Conservation (phyloP, 352 stramenopile species). For the Globisporangium lucens region DNA sequence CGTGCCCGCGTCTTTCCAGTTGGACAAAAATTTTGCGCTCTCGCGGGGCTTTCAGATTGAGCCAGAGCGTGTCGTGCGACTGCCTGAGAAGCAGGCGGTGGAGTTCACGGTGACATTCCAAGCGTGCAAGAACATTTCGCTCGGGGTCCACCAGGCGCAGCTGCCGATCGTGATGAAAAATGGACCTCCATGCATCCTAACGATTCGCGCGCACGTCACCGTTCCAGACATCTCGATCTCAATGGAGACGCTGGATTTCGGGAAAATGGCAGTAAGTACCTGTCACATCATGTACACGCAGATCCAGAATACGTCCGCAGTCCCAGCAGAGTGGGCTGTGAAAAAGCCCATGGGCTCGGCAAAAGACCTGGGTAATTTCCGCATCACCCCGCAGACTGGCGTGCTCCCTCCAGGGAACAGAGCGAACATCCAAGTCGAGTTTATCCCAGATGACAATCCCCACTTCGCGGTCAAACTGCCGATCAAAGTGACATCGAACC, state of each 20-base stretch:
- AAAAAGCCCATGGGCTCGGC: slow-evolving; percentile 87
- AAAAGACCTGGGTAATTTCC: slow-evolving; percentile 81
- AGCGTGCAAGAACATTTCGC: slow-evolving; percentile 77
- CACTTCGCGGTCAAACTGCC: slow-evolving; percentile 82
- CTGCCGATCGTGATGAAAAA: slow-evolving; percentile 90
- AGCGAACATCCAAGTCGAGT: slow-evolving; percentile 89
- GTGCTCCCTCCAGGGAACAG: slow-evolving; percentile 70
- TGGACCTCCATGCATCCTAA: slow-evolving; percentile 81
- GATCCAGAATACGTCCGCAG: slow-evolving; percentile 88
- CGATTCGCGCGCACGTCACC: slow-evolving; percentile 87
- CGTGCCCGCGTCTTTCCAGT: slow-evolving; percentile 81
- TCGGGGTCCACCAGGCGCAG: slow-evolving; percentile 76
- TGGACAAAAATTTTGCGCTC: slow-evolving; percentile 91
- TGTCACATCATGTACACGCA: slow-evolving; percentile 88
- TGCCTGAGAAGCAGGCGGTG: slow-evolving; percentile 87
- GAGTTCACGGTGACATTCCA: slow-evolving; percentile 92
- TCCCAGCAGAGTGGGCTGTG: slow-evolving; percentile 89
- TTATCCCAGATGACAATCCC: slow-evolving; percentile 79
- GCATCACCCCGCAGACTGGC: slow-evolving; percentile 68
- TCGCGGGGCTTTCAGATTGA: slow-evolving; percentile 90
- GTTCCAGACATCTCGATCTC: slow-evolving; percentile 89
- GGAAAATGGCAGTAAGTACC: slow-evolving; percentile 84
- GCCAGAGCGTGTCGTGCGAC: slow-evolving; percentile 90
- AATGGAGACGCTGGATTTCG: slow-evolving; percentile 88
- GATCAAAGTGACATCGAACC: slow-evolving; percentile 83